Evolutionary conservation across 2,329 filamentous ascomycete genomes (phyloP).

Genomic region (Diplodia intermedia): DNA sequence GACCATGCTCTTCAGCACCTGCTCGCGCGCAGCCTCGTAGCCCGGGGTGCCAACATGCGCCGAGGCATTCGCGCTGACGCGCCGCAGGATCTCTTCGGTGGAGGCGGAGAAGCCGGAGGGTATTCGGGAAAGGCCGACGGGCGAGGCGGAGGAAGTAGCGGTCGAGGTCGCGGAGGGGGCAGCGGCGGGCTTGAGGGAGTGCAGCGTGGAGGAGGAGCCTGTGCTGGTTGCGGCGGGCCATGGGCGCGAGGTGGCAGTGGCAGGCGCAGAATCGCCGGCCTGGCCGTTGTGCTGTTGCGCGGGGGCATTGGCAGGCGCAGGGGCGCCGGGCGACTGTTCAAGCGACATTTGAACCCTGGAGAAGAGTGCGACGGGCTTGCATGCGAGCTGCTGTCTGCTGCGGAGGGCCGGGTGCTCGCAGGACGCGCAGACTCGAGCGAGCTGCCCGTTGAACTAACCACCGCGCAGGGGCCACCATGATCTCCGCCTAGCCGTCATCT

Average conservation of each 20-base stretch:
- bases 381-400: slow-evolving; percentile 25
- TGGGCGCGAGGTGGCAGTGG: slow-evolving; percentile 14
- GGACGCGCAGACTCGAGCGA: slow-evolving; percentile 15
- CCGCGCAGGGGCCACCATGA: slow-evolving; percentile 19
- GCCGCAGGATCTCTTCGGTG: slow-evolving; percentile 52
- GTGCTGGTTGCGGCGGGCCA: slow-evolving; percentile 26
- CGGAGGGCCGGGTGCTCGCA: slow-evolving; percentile 17
- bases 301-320: slow-evolving; percentile 29
- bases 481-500: slow-evolving; percentile 28
- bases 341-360: slow-evolving; percentile 24
- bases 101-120: slow-evolving; percentile 45
- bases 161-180: slow-evolving; percentile 18
- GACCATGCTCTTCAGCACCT: slow-evolving; percentile 54
- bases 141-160: slow-evolving; percentile 1
- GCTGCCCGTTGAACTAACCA: slow-evolving; percentile 25
- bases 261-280: slow-evolving; percentile 23
- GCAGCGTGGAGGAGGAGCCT: slow-evolving; percentile 6
- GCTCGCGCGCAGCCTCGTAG: slow-evolving; percentile 55
- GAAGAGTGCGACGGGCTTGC: slow-evolving; percentile 17
- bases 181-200: slow-evolving; percentile 19
- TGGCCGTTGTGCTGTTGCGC: slow-evolving; percentile 17
- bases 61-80: slow-evolving; percentile 46
- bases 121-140: slow-evolving; percentile 11
- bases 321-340: slow-evolving; percentile 23
- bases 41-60: slow-evolving; percentile 46